These are phyloP conservation scores for Backusella tarrabulga DNA, from an alignment of 192 early-diverging fungal genomes.

Conservation along the genomic window DNA sequence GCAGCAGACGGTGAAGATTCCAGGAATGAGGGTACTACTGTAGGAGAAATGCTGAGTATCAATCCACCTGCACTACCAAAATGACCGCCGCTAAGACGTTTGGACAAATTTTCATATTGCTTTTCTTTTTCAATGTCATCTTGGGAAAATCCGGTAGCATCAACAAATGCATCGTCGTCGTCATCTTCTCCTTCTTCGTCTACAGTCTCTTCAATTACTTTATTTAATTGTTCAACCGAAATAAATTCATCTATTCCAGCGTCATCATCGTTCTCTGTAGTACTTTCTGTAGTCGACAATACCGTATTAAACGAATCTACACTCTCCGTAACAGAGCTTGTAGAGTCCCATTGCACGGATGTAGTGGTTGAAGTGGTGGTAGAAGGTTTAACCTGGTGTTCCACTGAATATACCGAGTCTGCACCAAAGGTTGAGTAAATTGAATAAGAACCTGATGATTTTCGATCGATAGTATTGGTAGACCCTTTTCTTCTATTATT, in stretches of 20 bases:
- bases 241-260: background rate
- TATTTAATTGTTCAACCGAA: background rate
- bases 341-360: background rate
- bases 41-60: slow-evolving; percentile 25
- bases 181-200: slow-evolving; percentile 7
- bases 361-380: background rate
- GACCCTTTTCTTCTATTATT: background rate
- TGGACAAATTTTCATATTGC: slow-evolving; percentile 17
- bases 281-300: background rate
- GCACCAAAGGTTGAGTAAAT: slow-evolving; percentile 20
- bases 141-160: slow-evolving; percentile 16
- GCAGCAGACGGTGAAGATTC: background rate
- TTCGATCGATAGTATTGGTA: background rate
- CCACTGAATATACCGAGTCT: slow-evolving; percentile 7
- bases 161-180: slow-evolving; percentile 29
- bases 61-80: slow-evolving; percentile 41
- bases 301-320: slow-evolving; percentile 23
- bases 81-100: slow-evolving; percentile 32
- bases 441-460: slow-evolving; percentile 18
- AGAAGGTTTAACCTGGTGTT: background rate
- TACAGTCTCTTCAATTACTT: background rate
- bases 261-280: slow-evolving; percentile 3
- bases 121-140: slow-evolving; percentile 29
- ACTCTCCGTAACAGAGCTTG: background rate
- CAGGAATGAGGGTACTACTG: background rate